Evolutionary conservation across 2,329 filamentous ascomycete genomes (phyloP).

Genomic region (Alternaria sp.): DNA sequence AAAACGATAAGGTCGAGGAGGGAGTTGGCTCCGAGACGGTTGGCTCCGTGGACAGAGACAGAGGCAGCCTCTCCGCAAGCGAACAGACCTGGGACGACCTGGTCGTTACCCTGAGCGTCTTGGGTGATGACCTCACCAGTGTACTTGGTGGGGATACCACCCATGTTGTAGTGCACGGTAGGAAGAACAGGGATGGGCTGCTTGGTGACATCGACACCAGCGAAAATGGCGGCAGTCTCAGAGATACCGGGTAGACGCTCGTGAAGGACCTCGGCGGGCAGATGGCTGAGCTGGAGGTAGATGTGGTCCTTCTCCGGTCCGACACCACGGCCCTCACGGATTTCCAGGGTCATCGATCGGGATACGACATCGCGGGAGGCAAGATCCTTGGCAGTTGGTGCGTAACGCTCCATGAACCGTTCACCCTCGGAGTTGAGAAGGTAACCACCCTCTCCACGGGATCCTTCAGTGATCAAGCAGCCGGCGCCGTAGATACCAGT

Average conservation of each 20-base stretch:
- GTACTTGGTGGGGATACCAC: slow-evolving; percentile 96
- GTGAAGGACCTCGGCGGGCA: slow-evolving; percentile 88
- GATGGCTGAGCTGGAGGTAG: slow-evolving; percentile 95
- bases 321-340: slow-evolving; percentile 95
- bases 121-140: slow-evolving; percentile 94
- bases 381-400: slow-evolving; percentile 96
- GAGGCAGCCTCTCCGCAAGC: slow-evolving; percentile 97
- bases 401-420: slow-evolving; percentile 99
- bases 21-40: slow-evolving; percentile 97
- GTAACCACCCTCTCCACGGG: slow-evolving; percentile 97
- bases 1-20: slow-evolving; percentile 97
- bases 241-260: slow-evolving; percentile 98
- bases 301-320: slow-evolving; percentile 98
- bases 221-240: slow-evolving; percentile 96
- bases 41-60: slow-evolving; percentile 97
- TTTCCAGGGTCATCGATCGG: slow-evolving; percentile 97
- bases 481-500: slow-evolving; percentile 99
- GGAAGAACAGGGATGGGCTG: slow-evolving; percentile 96
- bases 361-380: slow-evolving; percentile 96
- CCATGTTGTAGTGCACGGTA: slow-evolving; percentile 99
- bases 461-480: slow-evolving; percentile 93
- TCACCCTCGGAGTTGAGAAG: slow-evolving; percentile 97
- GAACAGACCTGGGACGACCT: slow-evolving; percentile 92
- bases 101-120: slow-evolving; percentile 84
- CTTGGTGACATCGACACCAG: slow-evolving; percentile 95